Conservation (phyloP, 148 eudicot species). For the Dysphania ambrosioides region DNA sequence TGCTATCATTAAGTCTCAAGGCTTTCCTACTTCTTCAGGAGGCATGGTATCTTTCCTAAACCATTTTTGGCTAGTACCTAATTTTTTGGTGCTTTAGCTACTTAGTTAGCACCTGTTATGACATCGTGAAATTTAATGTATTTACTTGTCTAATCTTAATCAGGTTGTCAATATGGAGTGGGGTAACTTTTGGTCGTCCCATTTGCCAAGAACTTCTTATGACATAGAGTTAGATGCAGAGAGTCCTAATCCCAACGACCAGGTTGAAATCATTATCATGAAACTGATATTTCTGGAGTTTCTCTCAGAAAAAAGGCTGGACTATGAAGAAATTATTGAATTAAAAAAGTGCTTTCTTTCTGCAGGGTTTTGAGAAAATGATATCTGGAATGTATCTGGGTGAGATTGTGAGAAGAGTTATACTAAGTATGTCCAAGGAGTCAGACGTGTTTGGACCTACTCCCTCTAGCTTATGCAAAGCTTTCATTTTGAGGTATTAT, state of each 20-base stretch:
- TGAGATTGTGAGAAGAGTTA: conserved; percentile 80
- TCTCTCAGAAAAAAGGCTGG: background rate
- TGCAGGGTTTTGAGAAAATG: conserved; percentile 96
- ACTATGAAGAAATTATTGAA: background rate
- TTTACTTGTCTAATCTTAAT: background rate
- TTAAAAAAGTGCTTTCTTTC: conserved; percentile 10
- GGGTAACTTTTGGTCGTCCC: conserved; percentile 97
- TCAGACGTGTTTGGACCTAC: conserved; percentile 69
- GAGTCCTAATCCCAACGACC: conserved; percentile 87
- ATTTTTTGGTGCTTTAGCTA: no score
- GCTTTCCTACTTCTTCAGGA: conserved; percentile 74
- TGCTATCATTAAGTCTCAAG: conserved; percentile 90
- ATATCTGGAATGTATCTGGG: conserved; percentile 96
- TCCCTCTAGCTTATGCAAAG: conserved; percentile 41
- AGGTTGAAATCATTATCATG: conserved; percentile 37
- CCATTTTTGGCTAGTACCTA: background rate
- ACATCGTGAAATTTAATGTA: background rate
- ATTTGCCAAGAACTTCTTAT: conserved; percentile 81
- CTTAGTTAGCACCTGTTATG: background rate
- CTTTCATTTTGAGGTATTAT: conserved; percentile 72
- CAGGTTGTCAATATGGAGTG: conserved; percentile 96
- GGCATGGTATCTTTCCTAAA: conserved; percentile 58
- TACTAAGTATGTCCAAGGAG: conserved; percentile 66
- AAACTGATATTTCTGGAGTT: background rate
- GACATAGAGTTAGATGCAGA: conserved; percentile 77